These are phyloP conservation scores for Rhazya stricta DNA, from an alignment of 257 asterid genomes.

Conservation along the genomic window DNA sequence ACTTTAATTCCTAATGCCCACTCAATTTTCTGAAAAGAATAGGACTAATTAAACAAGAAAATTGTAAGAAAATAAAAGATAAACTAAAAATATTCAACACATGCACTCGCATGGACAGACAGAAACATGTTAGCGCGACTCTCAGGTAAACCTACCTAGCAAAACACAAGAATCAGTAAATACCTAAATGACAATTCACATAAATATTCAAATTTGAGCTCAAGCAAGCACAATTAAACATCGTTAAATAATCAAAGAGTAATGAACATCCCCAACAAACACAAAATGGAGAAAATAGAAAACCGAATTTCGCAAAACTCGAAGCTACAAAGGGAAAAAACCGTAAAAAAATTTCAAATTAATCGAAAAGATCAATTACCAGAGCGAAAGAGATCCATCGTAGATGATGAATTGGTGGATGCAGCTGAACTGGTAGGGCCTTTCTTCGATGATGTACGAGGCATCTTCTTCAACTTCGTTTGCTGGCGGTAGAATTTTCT, in stretches of 20 bases:
- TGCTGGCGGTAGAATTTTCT: neutral
- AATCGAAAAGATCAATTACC: conserved; percentile 31
- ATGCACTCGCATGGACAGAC: neutral
- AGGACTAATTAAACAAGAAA: neutral
- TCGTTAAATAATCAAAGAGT: neutral
- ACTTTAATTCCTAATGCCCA: neutral
- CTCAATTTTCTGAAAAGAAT: neutral
- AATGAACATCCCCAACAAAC: neutral
- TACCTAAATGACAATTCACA: neutral
- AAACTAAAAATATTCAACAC: neutral
- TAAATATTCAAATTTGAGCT: neutral
- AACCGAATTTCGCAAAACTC: neutral
- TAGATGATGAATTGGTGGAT: conserved; percentile 52
- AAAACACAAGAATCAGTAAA: neutral
- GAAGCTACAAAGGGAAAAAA: neutral
- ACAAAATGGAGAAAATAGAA: neutral
- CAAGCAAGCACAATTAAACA: conserved; percentile 9
- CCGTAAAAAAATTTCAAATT: neutral
- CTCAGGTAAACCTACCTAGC: neutral
- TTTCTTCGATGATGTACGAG: conserved; percentile 72
- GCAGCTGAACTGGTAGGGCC: conserved; percentile 43
- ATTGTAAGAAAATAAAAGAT: neutral
- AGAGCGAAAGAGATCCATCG: conserved; percentile 73
- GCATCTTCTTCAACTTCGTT: conserved; percentile 41
- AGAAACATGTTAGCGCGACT: neutral